Evolutionary conservation across 805 yeast species (phyloP), one percentile per base, ranked within the genome.

Genomic region (Hanseniaspora vineae): DNA sequence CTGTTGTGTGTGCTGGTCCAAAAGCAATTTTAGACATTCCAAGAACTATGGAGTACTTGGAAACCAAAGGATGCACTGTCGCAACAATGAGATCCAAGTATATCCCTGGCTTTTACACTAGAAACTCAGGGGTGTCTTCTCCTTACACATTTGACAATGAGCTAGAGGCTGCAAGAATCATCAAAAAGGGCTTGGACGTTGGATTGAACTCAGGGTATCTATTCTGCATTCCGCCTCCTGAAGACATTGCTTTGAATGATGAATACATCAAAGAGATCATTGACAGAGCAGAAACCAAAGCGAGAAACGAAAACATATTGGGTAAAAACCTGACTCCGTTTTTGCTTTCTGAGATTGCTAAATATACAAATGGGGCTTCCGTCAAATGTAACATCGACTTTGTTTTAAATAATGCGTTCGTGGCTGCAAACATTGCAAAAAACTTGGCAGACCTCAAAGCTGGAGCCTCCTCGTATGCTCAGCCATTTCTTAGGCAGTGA

Each of bases 1-100:
- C 87, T 0, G 96, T 87, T n/a, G 89, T 87, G 10, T 87, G 96
- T 60, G 80, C 95, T 8, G 96, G 96, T 0, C 95, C 96, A 1
- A 87, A 87, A 60, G 78, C 88, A 37, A 86, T 87, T 46, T 66
- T 87, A 48, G 96, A 87, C 57, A 81, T 88, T 47, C 78, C 73
- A 10, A 71, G 82, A 52, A 88, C 96, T 0, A 70, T 86, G 73
- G 96, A 87, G 61, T 85, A 81, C 58, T 68, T 87, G 46, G 96
- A 87, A 61, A 87, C 96, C 0, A 88, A 86, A 63, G 96, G 96
- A 13, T 95, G 87, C 0, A 82, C 81, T 55, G 95, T 87, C 9
- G 75, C 81, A 5, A 87, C 96, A 0, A 65, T 64, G 50, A 79
- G 81, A 13, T 75, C 75, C 6, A 55, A 54, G 12, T 66, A 70